A percentile compares a stretch with the other conserved stretches of the same genome.
Conservation (phyloP, 345 rosid genomes). For the Chamaenerion angustifolium region DNA sequence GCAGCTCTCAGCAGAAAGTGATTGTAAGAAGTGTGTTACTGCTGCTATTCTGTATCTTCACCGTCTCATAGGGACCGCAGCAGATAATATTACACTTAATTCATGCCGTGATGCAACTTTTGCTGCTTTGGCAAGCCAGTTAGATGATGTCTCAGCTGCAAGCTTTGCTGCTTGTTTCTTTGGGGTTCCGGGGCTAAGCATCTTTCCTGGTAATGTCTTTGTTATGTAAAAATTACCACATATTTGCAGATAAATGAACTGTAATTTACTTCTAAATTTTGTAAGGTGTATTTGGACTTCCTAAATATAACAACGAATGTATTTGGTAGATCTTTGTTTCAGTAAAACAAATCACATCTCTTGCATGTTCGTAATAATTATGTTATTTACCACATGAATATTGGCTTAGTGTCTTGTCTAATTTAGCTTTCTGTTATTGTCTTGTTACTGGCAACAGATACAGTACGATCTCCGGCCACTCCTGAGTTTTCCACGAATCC, state of each 20-base stretch:
- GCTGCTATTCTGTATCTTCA: conserved; percentile 63
- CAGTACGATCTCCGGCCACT: conserved; percentile 27
- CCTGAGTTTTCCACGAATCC: conserved; percentile 55
- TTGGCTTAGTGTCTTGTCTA: neutral
- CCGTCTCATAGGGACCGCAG: conserved; percentile 38
- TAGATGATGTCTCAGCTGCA: conserved; percentile 43
- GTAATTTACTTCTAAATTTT: too few species aligned
- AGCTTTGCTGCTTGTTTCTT: conserved; percentile 79
- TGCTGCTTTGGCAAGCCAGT: conserved; percentile 61
- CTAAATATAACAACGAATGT: neutral
- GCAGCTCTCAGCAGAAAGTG: conserved; percentile 37
- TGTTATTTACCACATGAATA: neutral
- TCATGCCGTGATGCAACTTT: conserved; percentile 89
- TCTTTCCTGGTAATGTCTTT: conserved; percentile 28
- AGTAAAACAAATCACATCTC: too few species aligned
- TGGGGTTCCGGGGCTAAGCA: conserved; percentile 52
- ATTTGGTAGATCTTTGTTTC: neutral
- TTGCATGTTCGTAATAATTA: too few species aligned
- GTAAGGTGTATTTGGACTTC: too few species aligned
- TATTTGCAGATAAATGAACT: neutral
- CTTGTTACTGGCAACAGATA: conserved; percentile 25
- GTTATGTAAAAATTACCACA: neutral
- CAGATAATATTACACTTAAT: conserved; percentile 51
- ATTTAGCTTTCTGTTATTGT: neutral
- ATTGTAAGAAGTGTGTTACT: conserved; percentile 65